Evolutionary conservation across 140 eudicot species (phyloP).

Genomic region (Cichorium intybus): DNA sequence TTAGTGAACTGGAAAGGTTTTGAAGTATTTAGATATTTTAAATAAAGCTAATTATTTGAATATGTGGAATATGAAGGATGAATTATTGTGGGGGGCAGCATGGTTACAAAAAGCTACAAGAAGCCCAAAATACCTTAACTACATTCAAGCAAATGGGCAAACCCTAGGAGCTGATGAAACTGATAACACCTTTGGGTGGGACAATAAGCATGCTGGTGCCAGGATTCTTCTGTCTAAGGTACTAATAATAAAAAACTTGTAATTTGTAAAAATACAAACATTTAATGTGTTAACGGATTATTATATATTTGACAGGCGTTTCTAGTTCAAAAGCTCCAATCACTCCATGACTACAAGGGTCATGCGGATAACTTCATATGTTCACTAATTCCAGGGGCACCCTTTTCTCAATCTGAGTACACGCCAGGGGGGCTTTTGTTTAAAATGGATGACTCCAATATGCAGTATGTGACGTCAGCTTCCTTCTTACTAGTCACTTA

Average conservation of each 20-base stretch:
- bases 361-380: conserved; percentile 96
- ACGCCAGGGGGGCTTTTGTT: conserved; percentile 96
- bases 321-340: conserved; percentile 77
- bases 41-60: neutral
- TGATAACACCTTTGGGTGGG: conserved; percentile 98
- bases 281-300: neutral
- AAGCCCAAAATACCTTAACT: conserved; percentile 69
- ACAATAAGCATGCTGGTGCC: conserved; percentile 98
- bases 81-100: conserved; percentile 96
- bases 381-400: conserved; percentile 87
- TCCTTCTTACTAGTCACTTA: conserved; percentile 80
- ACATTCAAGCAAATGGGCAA: conserved; percentile 81
- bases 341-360: conserved; percentile 90
- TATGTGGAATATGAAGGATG: conserved; percentile 52
- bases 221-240: conserved; percentile 94
- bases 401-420: conserved; percentile 64
- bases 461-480: conserved; percentile 96
- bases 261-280: too few relatives aligned
- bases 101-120: conserved; percentile 95
- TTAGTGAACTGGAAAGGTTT: neutral
- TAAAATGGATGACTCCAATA: conserved; percentile 83
- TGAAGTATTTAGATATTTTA: neutral
- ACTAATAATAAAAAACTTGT: neutral
- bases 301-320: conserved; percentile 52
- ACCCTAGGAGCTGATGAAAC: conserved; percentile 81